phyloP scores from a whole-genome alignment of 202 grass and related monocot species.

The Brachypodium distachyon region DNA sequence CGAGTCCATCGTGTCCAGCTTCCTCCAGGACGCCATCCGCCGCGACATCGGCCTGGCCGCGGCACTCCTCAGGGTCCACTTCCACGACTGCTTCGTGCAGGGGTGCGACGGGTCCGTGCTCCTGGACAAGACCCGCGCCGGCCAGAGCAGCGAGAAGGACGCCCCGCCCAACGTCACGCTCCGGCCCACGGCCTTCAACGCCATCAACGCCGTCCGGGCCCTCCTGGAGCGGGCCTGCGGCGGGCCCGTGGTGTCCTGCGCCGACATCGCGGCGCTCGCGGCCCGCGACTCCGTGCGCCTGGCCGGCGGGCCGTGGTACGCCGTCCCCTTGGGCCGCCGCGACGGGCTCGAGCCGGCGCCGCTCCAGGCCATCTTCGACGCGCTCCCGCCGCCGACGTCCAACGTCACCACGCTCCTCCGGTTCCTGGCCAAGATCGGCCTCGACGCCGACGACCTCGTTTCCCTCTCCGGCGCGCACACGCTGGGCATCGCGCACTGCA shows the following conservation, averaged over 20 bases:
- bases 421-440: neutral
- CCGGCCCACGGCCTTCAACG: slow-evolving; percentile 35
- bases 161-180: no score
- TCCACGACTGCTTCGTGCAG: slow-evolving; percentile 59
- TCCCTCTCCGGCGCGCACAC: no score
- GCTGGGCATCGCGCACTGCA: no score
- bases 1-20: neutral
- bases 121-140: slow-evolving; percentile 23
- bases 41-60: slow-evolving; percentile 30
- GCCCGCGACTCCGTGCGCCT: slow-evolving; percentile 56
- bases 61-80: slow-evolving; percentile 35
- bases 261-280: slow-evolving; percentile 41
- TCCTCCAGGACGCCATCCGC: slow-evolving; percentile 14
- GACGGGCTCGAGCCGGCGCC: neutral
- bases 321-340: neutral
- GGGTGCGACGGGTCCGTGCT: slow-evolving; percentile 70
- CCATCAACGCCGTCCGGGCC: slow-evolving; percentile 44
- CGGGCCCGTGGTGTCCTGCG: slow-evolving; percentile 38
- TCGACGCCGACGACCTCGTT: no score
- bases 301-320: slow-evolving; percentile 9
- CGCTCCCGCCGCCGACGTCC: slow-evolving; percentile 15
- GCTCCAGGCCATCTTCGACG: fast-evolving
- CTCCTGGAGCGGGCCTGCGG: slow-evolving; percentile 19
- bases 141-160: no score
- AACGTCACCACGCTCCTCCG: neutral